These are phyloP conservation scores for Dendrobium chrysotoxum DNA, from an alignment of 106 monocot species.

Conservation along the genomic window DNA sequence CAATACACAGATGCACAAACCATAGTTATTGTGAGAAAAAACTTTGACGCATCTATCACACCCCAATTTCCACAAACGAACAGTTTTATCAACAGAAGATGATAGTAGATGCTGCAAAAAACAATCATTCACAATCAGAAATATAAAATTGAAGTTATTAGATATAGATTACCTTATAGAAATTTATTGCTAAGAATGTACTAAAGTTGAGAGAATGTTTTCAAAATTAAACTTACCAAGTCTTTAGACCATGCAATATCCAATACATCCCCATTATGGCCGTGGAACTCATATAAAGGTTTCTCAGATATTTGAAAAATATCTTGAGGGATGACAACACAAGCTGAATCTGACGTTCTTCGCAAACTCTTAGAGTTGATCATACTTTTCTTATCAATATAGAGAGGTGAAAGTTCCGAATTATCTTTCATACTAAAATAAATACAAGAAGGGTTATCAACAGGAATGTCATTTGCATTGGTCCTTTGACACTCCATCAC, in stretches of 20 bases:
- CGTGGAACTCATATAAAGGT: conserved; percentile 65
- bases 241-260: conserved; percentile 81
- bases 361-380: conserved; percentile 19
- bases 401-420: conserved; percentile 37
- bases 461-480: conserved; percentile 27
- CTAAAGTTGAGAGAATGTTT: conserved; percentile 10
- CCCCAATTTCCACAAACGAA: conserved; percentile 56
- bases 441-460: conserved; percentile 54
- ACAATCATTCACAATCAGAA: too few relatives aligned
- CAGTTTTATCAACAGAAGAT: conserved; percentile 64
- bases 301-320: conserved; percentile 52
- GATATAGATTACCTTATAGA: neutral
- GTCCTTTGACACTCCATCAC: conserved; percentile 27
- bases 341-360: conserved; percentile 45
- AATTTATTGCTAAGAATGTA: neutral
- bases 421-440: conserved; percentile 45
- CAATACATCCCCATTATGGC: conserved; percentile 67
- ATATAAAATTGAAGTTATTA: too few relatives aligned
- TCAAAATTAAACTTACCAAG: conserved; percentile 4
- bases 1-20: conserved; percentile 14
- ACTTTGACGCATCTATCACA: conserved; percentile 38
- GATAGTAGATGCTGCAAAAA: conserved; percentile 61
- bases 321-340: conserved; percentile 60
- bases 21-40: conserved; percentile 57
- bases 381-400: conserved; percentile 27